A percentile compares a stretch with the other conserved stretches of the same genome.
phyloP scores from a whole-genome alignment of 2,329 filamentous ascomycete species.

The Trichoderma oligosporum region DNA sequence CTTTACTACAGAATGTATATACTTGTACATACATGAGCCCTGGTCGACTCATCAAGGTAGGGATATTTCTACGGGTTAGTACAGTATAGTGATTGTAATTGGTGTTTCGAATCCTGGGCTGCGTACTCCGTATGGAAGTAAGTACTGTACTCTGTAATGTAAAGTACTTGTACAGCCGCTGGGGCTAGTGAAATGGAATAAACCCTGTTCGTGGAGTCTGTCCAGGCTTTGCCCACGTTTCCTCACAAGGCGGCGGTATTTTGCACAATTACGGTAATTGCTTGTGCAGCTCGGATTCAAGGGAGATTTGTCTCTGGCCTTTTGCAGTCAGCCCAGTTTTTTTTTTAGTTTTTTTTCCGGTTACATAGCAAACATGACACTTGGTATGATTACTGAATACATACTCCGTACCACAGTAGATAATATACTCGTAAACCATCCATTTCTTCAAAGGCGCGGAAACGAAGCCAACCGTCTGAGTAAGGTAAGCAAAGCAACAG shows the following conservation, averaged over 20 bases:
- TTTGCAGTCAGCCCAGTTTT: too few relatives aligned
- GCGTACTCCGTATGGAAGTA: neutral
- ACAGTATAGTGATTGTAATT: too few relatives aligned
- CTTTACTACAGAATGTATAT: neutral
- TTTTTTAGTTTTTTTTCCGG: too few relatives aligned
- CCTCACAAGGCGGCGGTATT: neutral
- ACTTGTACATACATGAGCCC: too few relatives aligned
- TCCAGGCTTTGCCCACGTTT: neutral
- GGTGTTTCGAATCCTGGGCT: neutral
- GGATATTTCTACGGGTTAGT: too few relatives aligned
- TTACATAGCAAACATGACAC: too few relatives aligned
- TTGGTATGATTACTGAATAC: neutral
- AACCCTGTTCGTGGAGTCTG: conserved; percentile 1
- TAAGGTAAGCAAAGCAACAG: neutral
- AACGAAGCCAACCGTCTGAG: neutral
- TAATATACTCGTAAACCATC: too few relatives aligned
- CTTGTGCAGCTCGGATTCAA: too few relatives aligned
- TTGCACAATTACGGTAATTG: neutral
- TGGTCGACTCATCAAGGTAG: too few relatives aligned
- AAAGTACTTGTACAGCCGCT: neutral
- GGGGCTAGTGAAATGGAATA: neutral
- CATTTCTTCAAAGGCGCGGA: neutral
- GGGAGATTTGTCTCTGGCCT: too few relatives aligned
- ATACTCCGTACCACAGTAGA: too few relatives aligned
- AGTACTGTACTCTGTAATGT: too few relatives aligned